phyloP scores from a whole-genome alignment of 2,329 filamentous ascomycete genomes.

The Teratosphaeria nubilosa region DNA sequence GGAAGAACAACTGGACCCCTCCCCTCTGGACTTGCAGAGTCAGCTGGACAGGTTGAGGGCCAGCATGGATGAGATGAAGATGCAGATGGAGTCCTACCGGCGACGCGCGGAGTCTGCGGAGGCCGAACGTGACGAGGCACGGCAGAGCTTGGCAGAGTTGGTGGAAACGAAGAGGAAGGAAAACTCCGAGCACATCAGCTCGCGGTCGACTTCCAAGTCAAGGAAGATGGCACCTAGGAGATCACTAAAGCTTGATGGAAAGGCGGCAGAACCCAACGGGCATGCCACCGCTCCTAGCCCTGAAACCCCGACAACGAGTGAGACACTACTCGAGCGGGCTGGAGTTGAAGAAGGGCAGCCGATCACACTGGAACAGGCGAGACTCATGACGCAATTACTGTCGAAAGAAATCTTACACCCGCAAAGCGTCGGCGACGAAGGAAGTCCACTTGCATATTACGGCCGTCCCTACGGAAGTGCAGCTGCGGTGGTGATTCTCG shows the following conservation, averaged over 20 bases:
- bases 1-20: constrained; percentile 11
- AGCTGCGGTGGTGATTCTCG: constrained; percentile 23
- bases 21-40: constrained; percentile 47
- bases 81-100: constrained; percentile 69
- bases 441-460: constrained; percentile 17
- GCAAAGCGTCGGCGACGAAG: constrained; percentile 1
- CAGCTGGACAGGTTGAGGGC: constrained; percentile 66
- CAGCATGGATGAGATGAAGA: constrained; percentile 72
- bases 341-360: constrained; percentile 23
- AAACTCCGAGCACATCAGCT: constrained; percentile 37
- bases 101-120: constrained; percentile 70
- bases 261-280: constrained; percentile 13
- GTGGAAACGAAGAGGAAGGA: constrained; percentile 68
- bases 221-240: constrained; percentile 3
- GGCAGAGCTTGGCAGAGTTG: constrained; percentile 76
- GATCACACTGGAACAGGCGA: constrained; percentile 25
- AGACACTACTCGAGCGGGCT: constrained; percentile 19
- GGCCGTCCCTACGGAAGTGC: constrained; percentile 19
- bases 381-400: constrained; percentile 19
- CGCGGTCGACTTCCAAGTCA: constrained; percentile 8
- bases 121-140: constrained; percentile 59
- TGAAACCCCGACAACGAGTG: constrained; percentile 18
- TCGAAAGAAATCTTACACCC: constrained; percentile 18
- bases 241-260: constrained; percentile 10
- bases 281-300: constrained; percentile 12